Evolutionary conservation across 768 basidiomycete genomes (phyloP), one percentile per base, ranked within the genome.

Genomic region (Amanita inopinata): DNA sequence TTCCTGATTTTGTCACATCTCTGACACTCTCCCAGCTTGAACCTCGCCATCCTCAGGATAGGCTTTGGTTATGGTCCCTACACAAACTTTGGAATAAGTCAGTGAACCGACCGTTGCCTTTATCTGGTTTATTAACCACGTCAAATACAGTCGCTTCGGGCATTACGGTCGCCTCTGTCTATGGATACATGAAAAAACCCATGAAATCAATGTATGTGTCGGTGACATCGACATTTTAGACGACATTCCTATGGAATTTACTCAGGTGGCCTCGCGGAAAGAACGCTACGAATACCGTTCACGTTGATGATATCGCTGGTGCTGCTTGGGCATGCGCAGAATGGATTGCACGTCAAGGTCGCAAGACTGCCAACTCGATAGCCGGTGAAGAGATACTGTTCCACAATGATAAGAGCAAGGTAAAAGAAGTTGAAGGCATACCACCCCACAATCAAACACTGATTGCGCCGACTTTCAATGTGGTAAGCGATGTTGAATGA

Each of bases 1-100:
- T 42, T 33, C 40, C 36, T 36, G 38, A 9, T 46, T 23, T 15
- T 38, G 14, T 31, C 28, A 34, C 36, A 48, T 25, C 17, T 20
- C 24, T 55, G 15, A 41, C 36, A 17, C 23, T 45, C 47, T 32
- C 46, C 15, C 40, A 90, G 87, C 40, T 68, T 91, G 30, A 89
- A 88, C 56, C 73, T 91, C 11, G 83, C 88, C 40, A 74, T 91
- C 38, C 56, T 92, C 39, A 73, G 89, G 11, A 69, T 74, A 35
- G 85, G 83, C 3, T 77, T 83, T 38, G 72, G 76, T 2, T 92
- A 91, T 56, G 89, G 89, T 3, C 87, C 89, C 1, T 87, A 87
- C 53, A 76, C 76, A 33, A 74, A 81, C 47, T 80, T 70, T 53
- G 83, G 85, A 40, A 70, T 73, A 37, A 67, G 84, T 80, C 57